Evolutionary conservation across 768 basidiomycete species (phyloP).

Genomic region (Kondoa malvinella): DNA sequence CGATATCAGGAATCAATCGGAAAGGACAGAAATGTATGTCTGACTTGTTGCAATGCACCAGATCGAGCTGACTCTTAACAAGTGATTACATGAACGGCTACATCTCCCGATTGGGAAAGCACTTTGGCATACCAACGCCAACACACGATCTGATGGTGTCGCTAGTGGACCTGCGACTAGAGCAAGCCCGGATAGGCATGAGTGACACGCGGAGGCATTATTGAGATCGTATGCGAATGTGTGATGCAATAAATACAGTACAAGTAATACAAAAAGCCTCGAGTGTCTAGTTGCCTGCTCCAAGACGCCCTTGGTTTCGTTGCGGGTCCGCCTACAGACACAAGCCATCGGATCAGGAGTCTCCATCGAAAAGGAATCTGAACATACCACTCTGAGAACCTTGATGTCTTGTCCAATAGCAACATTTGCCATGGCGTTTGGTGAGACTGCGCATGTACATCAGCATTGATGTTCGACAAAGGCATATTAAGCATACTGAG

Average conservation of each 20-base stretch:
- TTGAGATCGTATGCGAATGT: not conserved
- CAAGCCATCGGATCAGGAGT: too few relatives aligned
- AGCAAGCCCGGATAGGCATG: not conserved
- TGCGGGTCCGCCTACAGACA: slow-evolving; percentile 27
- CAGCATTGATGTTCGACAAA: not conserved
- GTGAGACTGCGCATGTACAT: not conserved
- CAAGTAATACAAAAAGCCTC: not conserved
- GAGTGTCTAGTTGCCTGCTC: not conserved
- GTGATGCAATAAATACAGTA: not conserved
- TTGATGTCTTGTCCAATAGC: slow-evolving; percentile 45
- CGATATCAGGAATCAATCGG: not conserved
- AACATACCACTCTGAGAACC: slow-evolving; percentile 60
- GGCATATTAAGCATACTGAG: not conserved
- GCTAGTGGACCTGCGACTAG: not conserved
- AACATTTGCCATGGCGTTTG: slow-evolving; percentile 5
- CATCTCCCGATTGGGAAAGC: not conserved
- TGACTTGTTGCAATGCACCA: not conserved
- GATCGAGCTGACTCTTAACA: not conserved
- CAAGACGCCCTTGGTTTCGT: slow-evolving; percentile 7
- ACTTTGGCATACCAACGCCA: not conserved
- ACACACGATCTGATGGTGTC: not conserved
- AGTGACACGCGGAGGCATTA: not conserved
- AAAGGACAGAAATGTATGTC: not conserved
- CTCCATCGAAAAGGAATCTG: too few relatives aligned
- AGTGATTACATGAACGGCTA: slow-evolving; percentile 4